Evolutionary conservation across 164 flowering plant species (phyloP).

Genomic region (Chloranthus sessilifolius): DNA sequence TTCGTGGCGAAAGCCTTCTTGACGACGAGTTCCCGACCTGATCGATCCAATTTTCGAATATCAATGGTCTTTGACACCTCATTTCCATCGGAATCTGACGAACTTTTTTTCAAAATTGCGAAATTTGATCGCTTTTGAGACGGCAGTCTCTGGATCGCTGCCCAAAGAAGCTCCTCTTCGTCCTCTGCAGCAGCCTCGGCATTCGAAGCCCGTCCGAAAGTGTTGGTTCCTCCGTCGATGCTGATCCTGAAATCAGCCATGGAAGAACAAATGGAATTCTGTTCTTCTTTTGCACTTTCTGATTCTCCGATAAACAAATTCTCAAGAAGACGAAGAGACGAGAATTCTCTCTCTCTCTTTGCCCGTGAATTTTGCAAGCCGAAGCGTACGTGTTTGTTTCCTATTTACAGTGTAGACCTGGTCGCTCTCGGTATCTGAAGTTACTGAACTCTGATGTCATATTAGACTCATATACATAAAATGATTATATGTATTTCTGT

Average conservation of each 20-base stretch:
- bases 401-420: too few relatives aligned
- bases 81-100: conserved; percentile 17
- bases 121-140: conserved; percentile 40
- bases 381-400: too few relatives aligned
- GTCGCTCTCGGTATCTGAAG: too few relatives aligned
- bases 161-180: conserved; percentile 76
- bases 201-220: conserved; percentile 50
- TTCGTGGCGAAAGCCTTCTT: conserved; percentile 65
- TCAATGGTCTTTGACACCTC: conserved; percentile 42
- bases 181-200: conserved; percentile 53
- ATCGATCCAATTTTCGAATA: conserved; percentile 56
- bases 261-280: too few relatives aligned
- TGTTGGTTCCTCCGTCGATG: conserved; percentile 14
- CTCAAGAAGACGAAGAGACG: too few relatives aligned
- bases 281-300: too few relatives aligned
- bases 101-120: conserved; percentile 42
- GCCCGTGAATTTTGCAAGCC: too few relatives aligned
- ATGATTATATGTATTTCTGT: too few relatives aligned
- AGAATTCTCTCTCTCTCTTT: too few relatives aligned
- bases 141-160: conserved; percentile 68
- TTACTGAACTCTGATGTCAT: too few relatives aligned
- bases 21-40: conserved; percentile 51
- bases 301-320: too few relatives aligned
- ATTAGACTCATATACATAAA: too few relatives aligned
- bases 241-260: conserved; percentile 52